These are phyloP conservation scores for Cystofilobasidium capitatum DNA, from an alignment of 768 basidiomycete species.

Conservation along the genomic window DNA sequence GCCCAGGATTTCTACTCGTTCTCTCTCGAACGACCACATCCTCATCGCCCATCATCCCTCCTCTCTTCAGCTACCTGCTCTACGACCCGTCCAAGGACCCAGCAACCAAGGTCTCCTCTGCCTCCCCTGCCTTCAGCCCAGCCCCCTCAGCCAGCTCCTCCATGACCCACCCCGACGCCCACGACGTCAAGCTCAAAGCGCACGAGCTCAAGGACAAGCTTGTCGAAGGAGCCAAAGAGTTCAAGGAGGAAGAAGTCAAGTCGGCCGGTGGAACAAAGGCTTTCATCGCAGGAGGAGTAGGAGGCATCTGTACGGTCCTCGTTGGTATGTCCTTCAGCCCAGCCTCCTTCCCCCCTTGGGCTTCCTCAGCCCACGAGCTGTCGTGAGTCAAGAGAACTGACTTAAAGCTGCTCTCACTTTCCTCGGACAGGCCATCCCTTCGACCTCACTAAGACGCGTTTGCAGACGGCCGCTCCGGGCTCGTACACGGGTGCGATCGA, in stretches of 20 bases:
- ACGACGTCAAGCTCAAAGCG: background rate
- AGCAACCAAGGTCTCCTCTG: background rate
- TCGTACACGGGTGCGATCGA: slow-evolving; percentile 85
- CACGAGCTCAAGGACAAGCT: slow-evolving; percentile 9
- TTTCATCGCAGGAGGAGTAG: slow-evolving; percentile 88
- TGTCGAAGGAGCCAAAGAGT: slow-evolving; percentile 19
- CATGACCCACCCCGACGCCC: slow-evolving; percentile 6
- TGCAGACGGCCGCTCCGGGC: slow-evolving; percentile 85
- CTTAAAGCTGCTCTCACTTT: no score
- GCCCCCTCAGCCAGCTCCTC: background rate
- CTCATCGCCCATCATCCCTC: slow-evolving; percentile 16
- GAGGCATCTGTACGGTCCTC: slow-evolving; percentile 74
- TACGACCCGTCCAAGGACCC: slow-evolving; percentile 2
- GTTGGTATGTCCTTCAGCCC: slow-evolving; percentile 59
- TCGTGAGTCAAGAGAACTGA: background rate
- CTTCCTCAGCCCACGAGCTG: background rate
- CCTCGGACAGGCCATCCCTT: slow-evolving; percentile 74
- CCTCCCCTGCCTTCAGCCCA: background rate
- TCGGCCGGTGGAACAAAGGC: slow-evolving; percentile 49
- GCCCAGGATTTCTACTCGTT: background rate
- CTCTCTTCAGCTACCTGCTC: slow-evolving; percentile 23
- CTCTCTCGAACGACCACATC: background rate
- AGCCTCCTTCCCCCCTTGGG: background rate
- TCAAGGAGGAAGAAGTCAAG: slow-evolving; percentile 19
- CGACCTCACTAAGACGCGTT: slow-evolving; percentile 66